Percentiles rank a stretch among this genome's conserved stretches.
Conservation (phyloP, 2,329 filamentous ascomycete genomes). For the Cladophialophora immunda region DNA sequence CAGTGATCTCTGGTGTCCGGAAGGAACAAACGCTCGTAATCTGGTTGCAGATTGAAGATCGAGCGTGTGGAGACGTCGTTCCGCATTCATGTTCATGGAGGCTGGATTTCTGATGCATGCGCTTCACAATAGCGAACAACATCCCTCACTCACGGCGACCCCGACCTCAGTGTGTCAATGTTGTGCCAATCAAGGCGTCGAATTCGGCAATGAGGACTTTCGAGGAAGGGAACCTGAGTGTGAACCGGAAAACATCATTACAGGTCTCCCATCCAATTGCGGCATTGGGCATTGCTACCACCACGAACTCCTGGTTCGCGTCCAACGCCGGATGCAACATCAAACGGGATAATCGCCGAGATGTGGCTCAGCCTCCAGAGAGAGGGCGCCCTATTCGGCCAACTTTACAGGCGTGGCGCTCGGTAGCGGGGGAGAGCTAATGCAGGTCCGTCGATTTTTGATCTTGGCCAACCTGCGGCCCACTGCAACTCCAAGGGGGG, state of each 20-base stretch:
- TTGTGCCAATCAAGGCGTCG: conserved; percentile 4
- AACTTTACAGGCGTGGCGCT: conserved; percentile 17
- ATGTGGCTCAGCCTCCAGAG: conserved; percentile 12
- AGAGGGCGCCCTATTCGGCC: conserved; percentile 18
- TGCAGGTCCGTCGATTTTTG: conserved; percentile 31
- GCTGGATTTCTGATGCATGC: not conserved
- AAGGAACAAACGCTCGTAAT: not conserved
- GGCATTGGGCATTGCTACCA: not conserved
- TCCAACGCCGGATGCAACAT: not conserved
- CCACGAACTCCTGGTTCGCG: not conserved
- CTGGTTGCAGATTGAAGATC: not conserved
- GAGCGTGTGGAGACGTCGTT: not conserved
- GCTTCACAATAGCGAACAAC: not conserved
- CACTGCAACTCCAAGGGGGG: conserved; percentile 18
- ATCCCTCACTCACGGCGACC: not conserved
- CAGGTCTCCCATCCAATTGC: not conserved
- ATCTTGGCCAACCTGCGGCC: conserved; percentile 13
- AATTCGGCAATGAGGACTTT: not conserved
- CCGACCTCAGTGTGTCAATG: not conserved
- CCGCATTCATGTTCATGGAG: not conserved
- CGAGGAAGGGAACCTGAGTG: not conserved
- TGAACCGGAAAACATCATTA: not conserved
- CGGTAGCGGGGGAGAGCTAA: conserved; percentile 31
- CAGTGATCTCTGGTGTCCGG: not conserved
- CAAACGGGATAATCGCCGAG: conserved; percentile 14